Conservation (phyloP, 1,284 basidiomycete species). For the Cutaneotrichosporon dermatis region DNA sequence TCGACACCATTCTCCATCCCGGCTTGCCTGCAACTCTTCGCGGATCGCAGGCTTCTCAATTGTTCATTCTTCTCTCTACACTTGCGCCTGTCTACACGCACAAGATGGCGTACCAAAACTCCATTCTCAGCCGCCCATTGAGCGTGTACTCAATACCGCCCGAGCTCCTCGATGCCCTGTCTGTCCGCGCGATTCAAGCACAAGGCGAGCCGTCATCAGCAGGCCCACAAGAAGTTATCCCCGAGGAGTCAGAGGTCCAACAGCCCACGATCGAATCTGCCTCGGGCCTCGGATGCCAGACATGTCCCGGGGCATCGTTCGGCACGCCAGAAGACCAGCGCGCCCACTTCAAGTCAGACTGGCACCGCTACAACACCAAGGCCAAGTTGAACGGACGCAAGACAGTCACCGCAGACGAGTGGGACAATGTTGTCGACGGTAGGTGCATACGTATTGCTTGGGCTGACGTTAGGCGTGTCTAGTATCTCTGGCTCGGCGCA, state of each 20-base stretch:
- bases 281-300: slow-evolving; percentile 58
- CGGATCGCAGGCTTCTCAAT: too few species aligned
- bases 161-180: slow-evolving; percentile 64
- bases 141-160: slow-evolving; percentile 61
- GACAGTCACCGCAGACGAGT: slow-evolving; percentile 65
- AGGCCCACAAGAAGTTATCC: not conserved
- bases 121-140: slow-evolving; percentile 26
- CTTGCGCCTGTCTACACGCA: too few species aligned
- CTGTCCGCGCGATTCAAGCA: slow-evolving; percentile 53
- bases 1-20: too few species aligned
- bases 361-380: slow-evolving; percentile 98
- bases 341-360: slow-evolving; percentile 85
- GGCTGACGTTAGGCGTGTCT: slow-evolving; percentile 60
- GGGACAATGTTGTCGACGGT: slow-evolving; percentile 75
- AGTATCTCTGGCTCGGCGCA: slow-evolving; percentile 81
- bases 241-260: not conserved
- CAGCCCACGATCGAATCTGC: slow-evolving; percentile 18
- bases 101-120: not conserved
- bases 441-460: slow-evolving; percentile 22
- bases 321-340: slow-evolving; percentile 75
- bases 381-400: slow-evolving; percentile 59
- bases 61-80: not conserved
- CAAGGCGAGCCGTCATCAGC: not conserved
- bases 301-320: slow-evolving; percentile 70
- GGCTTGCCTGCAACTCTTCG: too few species aligned